phyloP scores from a whole-genome alignment of 306 rosid genomes.

The Abrus pulchellus region DNA sequence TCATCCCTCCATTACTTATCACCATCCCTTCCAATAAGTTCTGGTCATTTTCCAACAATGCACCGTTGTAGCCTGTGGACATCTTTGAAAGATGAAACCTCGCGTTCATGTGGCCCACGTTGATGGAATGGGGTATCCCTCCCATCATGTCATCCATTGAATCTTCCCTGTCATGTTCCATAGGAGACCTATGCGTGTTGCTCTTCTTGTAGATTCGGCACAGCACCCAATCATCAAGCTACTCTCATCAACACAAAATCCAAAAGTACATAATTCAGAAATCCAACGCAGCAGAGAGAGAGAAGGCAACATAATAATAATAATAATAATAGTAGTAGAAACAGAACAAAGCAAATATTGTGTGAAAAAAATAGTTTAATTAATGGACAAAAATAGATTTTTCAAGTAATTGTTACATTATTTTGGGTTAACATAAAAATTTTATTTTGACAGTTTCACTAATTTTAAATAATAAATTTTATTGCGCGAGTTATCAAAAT shows the following conservation, averaged over 20 bases:
- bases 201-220: conserved; percentile 96
- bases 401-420: too few relatives aligned
- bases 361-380: background rate
- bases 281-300: background rate
- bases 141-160: conserved; percentile 68
- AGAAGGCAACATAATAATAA: background rate
- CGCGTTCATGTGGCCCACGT: conserved; percentile 51
- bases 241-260: conserved; percentile 1
- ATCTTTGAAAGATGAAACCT: conserved; percentile 67
- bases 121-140: conserved; percentile 57
- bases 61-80: conserved; percentile 51
- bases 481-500: background rate
- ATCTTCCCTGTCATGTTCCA: conserved; percentile 75
- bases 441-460: too few relatives aligned
- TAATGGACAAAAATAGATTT: background rate
- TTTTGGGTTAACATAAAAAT: too few relatives aligned
- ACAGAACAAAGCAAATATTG: background rate
- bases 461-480: too few relatives aligned
- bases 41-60: conserved; percentile 65
- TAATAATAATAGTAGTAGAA: background rate
- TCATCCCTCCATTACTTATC: conserved; percentile 33
- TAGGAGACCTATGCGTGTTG: conserved; percentile 62
- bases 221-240: conserved; percentile 97
- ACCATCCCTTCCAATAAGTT: conserved; percentile 63
- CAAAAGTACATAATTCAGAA: background rate